Evolutionary conservation across 306 rosid genomes (phyloP), one percentile per base, ranked within the genome.

Genomic region (Castanea mollissima): DNA sequence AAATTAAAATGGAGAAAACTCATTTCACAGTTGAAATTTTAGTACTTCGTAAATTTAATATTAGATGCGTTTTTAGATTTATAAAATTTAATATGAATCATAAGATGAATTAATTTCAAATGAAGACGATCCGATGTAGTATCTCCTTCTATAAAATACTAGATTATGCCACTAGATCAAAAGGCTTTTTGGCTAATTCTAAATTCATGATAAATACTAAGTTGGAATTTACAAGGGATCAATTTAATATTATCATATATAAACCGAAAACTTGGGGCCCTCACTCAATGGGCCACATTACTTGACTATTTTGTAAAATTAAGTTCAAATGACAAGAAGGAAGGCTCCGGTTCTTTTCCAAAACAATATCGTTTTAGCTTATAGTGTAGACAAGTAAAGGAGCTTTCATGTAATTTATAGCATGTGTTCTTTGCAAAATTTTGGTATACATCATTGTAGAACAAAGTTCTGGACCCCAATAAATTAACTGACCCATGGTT

Each of bases 391-490:
- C 63, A 57, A 57, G 63, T 7, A 21, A 21, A 20, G 15, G 5
- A 20, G 64, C 14, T 58, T 58, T 21, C 19, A 63, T 29, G n/a
- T 29, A 14, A 38, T 9, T 58, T 75, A 34, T 15, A 15, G 29
- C 78, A 31, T 13, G 73, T 76, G 72, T 52, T 59, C 44, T 49
- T 31, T 2, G n/a, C 7, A 4, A 19, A 29, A 46, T 73, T 49
- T 63, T 63, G 62, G 73, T 49, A 63, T 41, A 76, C 73, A 63
- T 76, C 62, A 31, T 68, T 76, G 51, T 51, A 41, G 29, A 49
- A 29, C n/a, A 14, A 63, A 63, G 6, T 27, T 59, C 32, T 23
- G 65, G 29, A 23, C 16, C 31, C 65, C 65, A 59, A 59, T 59
- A 59, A 49, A 49, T 49, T 49, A 49, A 49, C 16, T 49, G 27